phyloP scores from a whole-genome alignment of 2,329 filamentous ascomycete species.

The Achaetomium macrosporum region DNA sequence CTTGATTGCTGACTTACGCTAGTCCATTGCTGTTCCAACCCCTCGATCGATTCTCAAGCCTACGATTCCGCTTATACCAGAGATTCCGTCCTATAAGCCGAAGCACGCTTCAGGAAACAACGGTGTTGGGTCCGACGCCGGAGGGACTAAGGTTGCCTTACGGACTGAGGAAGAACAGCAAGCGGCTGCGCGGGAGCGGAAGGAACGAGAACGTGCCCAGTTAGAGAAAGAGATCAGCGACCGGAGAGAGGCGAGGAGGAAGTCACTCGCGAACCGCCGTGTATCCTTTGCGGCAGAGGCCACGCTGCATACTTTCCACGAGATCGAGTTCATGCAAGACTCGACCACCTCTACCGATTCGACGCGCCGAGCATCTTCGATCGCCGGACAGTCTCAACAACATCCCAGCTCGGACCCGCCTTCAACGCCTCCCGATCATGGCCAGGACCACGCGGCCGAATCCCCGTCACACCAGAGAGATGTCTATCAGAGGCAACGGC shows the following conservation, averaged over 20 bases:
- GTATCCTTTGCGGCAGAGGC: constrained; percentile 97
- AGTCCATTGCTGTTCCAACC: constrained; percentile 52
- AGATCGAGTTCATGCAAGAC: constrained; percentile 82
- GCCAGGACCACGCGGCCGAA: constrained; percentile 50
- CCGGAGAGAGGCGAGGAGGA: constrained; percentile 79
- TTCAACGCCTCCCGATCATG: constrained; percentile 57
- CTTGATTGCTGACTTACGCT: constrained; percentile 9
- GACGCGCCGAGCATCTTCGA: constrained; percentile 65
- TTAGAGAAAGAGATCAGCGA: constrained; percentile 59
- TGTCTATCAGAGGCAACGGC: constrained; percentile 54
- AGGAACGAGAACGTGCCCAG: constrained; percentile 57
- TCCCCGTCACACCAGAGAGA: constrained; percentile 62
- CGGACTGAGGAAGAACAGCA: constrained; percentile 67
- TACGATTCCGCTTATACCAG: constrained; percentile 59
- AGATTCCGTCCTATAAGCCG: constrained; percentile 63
- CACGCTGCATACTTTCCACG: constrained; percentile 94
- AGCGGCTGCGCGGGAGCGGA: constrained; percentile 61
- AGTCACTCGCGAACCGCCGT: constrained; percentile 85
- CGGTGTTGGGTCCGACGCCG: constrained; percentile 19
- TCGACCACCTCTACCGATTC: constrained; percentile 76
- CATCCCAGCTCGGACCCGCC: constrained; percentile 43
- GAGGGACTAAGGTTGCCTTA: constrained; percentile 54
- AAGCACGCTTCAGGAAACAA: constrained; percentile 33
- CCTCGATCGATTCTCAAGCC: constrained; percentile 76
- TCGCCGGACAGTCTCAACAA: constrained; percentile 34